A percentile compares a stretch with the other conserved stretches of the same genome.
These are phyloP conservation scores for Verticillium albo-atrum DNA, from an alignment of 2,329 filamentous ascomycete genomes.

Conservation along the genomic window DNA sequence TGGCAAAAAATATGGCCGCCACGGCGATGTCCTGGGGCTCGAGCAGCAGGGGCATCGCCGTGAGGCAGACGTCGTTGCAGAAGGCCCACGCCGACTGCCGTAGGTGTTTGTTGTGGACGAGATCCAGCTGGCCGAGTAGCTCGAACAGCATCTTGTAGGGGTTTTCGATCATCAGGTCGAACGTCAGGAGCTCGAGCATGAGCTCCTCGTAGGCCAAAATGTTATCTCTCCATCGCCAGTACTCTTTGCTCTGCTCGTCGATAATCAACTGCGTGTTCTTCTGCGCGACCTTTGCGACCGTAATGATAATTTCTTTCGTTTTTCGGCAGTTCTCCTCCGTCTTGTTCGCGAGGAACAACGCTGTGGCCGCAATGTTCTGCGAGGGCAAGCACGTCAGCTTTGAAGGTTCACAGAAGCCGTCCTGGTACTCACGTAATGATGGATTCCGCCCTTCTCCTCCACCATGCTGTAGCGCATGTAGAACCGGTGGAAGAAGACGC, in stretches of 20 bases:
- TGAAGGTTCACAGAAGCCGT: background rate
- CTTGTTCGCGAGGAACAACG: conserved; percentile 92
- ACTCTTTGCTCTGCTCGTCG: conserved; percentile 96
- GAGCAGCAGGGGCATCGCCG: conserved; percentile 77
- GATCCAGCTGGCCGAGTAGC: conserved; percentile 66
- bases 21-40: conserved; percentile 78
- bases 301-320: conserved; percentile 90
- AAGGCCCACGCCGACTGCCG: conserved; percentile 91
- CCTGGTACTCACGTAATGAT: conserved; percentile 73
- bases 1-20: conserved; percentile 80
- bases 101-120: conserved; percentile 75
- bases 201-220: conserved; percentile 90
- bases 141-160: conserved; percentile 83
- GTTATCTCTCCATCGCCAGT: conserved; percentile 95
- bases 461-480: conserved; percentile 87
- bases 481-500: conserved; percentile 93
- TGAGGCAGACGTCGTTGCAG: conserved; percentile 84
- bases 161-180: conserved; percentile 86
- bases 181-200: conserved; percentile 86
- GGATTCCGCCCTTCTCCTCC: conserved; percentile 69
- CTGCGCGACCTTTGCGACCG: conserved; percentile 89
- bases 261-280: conserved; percentile 88
- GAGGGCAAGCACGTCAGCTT: conserved; percentile 4
- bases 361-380: conserved; percentile 80
- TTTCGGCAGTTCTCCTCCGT: conserved; percentile 96